Percentiles rank a stretch among this genome's conserved stretches.
These are phyloP conservation scores for Immersiporthe knoxdaviesiana DNA, from an alignment of 2,329 filamentous ascomycete species.

Conservation along the genomic window DNA sequence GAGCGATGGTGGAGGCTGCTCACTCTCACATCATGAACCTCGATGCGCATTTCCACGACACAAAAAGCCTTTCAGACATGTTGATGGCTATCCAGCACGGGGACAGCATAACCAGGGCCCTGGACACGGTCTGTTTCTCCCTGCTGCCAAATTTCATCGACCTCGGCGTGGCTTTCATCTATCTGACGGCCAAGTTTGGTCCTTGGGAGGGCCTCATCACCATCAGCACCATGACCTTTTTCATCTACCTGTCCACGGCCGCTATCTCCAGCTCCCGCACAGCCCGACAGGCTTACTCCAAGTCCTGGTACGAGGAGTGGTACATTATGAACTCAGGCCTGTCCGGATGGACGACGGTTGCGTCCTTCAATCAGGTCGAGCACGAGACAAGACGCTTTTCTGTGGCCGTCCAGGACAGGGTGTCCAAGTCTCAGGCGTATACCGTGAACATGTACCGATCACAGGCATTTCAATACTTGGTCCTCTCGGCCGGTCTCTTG, in stretches of 20 bases:
- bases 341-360: slow-evolving; percentile 62
- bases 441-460: slow-evolving; percentile 53
- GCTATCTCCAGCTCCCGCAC: slow-evolving; percentile 55
- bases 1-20: slow-evolving; percentile 56
- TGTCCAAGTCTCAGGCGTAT: slow-evolving; percentile 43
- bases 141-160: slow-evolving; percentile 65
- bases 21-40: slow-evolving; percentile 64
- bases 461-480: slow-evolving; percentile 60
- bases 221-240: slow-evolving; percentile 59
- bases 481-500: slow-evolving; percentile 71
- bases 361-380: slow-evolving; percentile 61
- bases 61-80: slow-evolving; percentile 62
- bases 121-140: slow-evolving; percentile 62
- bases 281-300: slow-evolving; percentile 54
- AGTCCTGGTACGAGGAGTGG: slow-evolving; percentile 58
- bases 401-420: slow-evolving; percentile 49
- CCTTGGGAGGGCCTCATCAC: slow-evolving; percentile 67
- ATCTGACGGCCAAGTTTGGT: slow-evolving; percentile 61
- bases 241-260: slow-evolving; percentile 56
- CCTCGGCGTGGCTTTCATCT: slow-evolving; percentile 61
- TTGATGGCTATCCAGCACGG: slow-evolving; percentile 60
- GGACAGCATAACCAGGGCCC: slow-evolving; percentile 55
- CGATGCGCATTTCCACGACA: slow-evolving; percentile 64
- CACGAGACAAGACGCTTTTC: slow-evolving; percentile 60
- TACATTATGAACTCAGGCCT: slow-evolving; percentile 60